Conservation (phyloP, 257 asterid genomes). For the Voacanga thouarsii region DNA sequence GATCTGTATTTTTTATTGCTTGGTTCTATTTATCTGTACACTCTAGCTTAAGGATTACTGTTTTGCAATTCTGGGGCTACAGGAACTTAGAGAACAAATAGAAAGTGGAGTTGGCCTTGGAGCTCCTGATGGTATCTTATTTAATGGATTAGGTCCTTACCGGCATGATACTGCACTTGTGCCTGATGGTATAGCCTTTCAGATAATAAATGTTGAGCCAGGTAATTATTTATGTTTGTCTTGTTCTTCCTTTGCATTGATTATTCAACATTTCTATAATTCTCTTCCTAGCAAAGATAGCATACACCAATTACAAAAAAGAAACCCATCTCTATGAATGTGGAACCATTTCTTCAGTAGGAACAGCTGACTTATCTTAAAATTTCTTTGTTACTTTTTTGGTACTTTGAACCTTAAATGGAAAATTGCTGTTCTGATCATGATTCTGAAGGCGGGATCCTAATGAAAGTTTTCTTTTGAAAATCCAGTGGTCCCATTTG, state of each 20-base stretch:
- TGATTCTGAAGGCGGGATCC: background rate
- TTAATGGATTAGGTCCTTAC: constrained; percentile 89
- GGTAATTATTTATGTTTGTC: constrained; percentile 39
- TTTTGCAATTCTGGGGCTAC: constrained; percentile 30
- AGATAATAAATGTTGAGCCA: constrained; percentile 67
- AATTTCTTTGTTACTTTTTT: background rate
- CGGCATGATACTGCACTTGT: constrained; percentile 59
- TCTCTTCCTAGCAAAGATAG: background rate
- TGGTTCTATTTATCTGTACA: background rate
- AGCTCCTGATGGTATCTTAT: constrained; percentile 71
- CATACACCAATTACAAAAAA: background rate
- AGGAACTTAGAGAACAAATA: constrained; percentile 65
- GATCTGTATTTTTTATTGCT: background rate
- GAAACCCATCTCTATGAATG: background rate
- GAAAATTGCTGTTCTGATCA: background rate
- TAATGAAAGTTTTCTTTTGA: background rate
- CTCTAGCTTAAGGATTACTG: constrained; percentile 22
- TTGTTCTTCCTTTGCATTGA: background rate
- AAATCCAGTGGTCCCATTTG: background rate
- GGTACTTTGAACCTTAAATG: background rate
- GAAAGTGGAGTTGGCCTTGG: constrained; percentile 66
- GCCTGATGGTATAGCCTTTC: constrained; percentile 57
- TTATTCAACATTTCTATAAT: background rate
- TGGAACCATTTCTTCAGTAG: background rate
- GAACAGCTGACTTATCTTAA: background rate